Conservation (phyloP, 169 alveolate genomes). For the Cryptosporidium muris region DNA sequence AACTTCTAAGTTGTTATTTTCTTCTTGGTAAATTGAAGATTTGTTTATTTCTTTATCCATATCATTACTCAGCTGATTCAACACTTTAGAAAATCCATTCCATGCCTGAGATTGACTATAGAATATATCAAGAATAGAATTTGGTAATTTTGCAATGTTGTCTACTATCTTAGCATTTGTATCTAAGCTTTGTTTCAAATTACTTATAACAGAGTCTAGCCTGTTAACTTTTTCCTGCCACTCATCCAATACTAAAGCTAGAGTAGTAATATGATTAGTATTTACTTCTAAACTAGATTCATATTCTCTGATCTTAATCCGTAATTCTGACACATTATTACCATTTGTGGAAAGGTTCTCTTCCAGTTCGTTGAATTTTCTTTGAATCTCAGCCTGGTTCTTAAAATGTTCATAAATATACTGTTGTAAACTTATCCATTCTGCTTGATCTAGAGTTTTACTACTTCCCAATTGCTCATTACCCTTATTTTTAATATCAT, state of each 20-base stretch:
- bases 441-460: not conserved
- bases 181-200: constrained; percentile 6
- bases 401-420: constrained; percentile 44
- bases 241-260: constrained; percentile 11
- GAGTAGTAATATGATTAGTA: constrained; percentile 43
- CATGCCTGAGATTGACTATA: constrained; percentile 24
- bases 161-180: constrained; percentile 17
- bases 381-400: constrained; percentile 21
- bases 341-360: constrained; percentile 1
- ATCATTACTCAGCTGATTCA: constrained; percentile 39
- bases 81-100: constrained; percentile 8
- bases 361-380: constrained; percentile 47
- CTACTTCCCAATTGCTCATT: not conserved
- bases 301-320: not conserved
- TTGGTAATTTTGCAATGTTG: constrained; percentile 21
- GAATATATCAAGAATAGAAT: constrained; percentile 20
- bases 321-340: not conserved
- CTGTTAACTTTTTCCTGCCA: constrained; percentile 10
- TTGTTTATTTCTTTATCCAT: constrained; percentile 19
- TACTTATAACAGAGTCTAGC: not conserved
- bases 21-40: constrained; percentile 27
- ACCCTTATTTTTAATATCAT: not conserved
- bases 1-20: constrained; percentile 18
- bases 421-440: constrained; percentile 38
- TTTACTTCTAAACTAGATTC: constrained; percentile 31